These are phyloP conservation scores for Aspergillus panamensis DNA, from an alignment of 495 filamentous ascomycete species.

Conservation along the genomic window DNA sequence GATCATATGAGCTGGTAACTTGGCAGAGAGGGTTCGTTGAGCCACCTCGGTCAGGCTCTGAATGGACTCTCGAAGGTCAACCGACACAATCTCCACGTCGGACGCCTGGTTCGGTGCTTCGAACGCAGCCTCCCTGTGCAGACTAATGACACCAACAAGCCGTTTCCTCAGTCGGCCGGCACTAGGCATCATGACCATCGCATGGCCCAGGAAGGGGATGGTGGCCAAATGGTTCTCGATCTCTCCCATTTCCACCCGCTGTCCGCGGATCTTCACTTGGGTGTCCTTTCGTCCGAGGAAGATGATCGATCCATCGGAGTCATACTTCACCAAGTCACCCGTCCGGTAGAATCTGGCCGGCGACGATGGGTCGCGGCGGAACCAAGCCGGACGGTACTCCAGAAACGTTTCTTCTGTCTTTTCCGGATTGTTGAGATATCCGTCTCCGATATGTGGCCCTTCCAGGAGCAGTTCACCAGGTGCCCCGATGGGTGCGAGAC, in stretches of 20 bases:
- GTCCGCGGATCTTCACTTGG: slow-evolving; percentile 22
- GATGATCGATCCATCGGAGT: slow-evolving; percentile 10
- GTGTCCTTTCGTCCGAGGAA: slow-evolving; percentile 19
- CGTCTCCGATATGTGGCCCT: neutral
- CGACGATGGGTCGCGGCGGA: neutral
- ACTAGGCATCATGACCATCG: too few relatives aligned
- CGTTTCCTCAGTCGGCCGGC: too few relatives aligned
- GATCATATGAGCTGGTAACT: slow-evolving; percentile 38
- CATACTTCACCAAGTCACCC: slow-evolving; percentile 5
- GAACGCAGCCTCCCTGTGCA: too few relatives aligned
- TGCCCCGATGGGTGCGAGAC: neutral
- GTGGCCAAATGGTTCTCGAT: slow-evolving; percentile 33
- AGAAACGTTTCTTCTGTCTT: neutral
- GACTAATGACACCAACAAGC: too few relatives aligned
- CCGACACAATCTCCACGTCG: too few relatives aligned
- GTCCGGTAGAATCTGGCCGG: neutral
- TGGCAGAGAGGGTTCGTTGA: too few relatives aligned
- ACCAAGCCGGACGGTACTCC: neutral
- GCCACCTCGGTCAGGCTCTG: too few relatives aligned
- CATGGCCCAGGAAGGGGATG: too few relatives aligned
- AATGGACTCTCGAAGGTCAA: too few relatives aligned
- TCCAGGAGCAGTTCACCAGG: neutral
- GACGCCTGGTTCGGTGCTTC: too few relatives aligned
- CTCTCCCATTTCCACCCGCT: slow-evolving; percentile 42
- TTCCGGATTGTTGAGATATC: neutral